Evolutionary conservation across 768 basidiomycete species (phyloP), one percentile per base, ranked within the genome.

Genomic region (Naganishia antarctica): DNA sequence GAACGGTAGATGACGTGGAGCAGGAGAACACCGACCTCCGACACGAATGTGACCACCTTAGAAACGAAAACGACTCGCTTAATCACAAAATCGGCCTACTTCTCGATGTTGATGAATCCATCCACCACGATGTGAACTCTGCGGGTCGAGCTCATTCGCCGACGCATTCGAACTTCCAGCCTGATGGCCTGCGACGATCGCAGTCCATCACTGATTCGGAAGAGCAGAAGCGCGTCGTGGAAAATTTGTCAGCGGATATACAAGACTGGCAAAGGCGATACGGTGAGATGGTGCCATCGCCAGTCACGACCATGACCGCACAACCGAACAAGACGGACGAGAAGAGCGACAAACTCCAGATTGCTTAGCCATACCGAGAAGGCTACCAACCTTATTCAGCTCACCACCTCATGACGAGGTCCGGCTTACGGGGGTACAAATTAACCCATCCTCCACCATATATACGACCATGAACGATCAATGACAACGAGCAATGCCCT

Each of bases 1-100:
- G 66, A 23, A 59, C 29, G 18, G 45, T 50, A 25, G 66, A 58
- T 18, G 66, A 67, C 18, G 23, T 67, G 26, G 53, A 63, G 28
- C 61, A 59, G 29, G 66, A 67, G 48, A 67, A 67, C 40, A 34
- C 29, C 11, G 44, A 67, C 6, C 31, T 67, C 11, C n/a, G 61
- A 25, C 53, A 67, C 37, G 66, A 67, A 23, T 63, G 59, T 45
- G 61, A 67, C 12, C 21, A 41, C 0, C 46, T 67, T 16, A 34
- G 53, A n/a, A 61, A 63, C 44, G 66, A 67, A 41, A 67, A 63
- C 51, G 66, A 67, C n/a, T 41, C 49, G 1, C 61, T 67, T 18
- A 59, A 61, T n/a, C 61, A 63, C 51, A 62, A 67, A 25, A 57
- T 67, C n/a, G 61, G 61, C 18, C 37, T 67, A 18, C 44, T 67